A percentile compares a stretch with the other conserved stretches of the same genome.
Conservation (phyloP, 306 rosid genomes). For the Lotus japonicus region DNA sequence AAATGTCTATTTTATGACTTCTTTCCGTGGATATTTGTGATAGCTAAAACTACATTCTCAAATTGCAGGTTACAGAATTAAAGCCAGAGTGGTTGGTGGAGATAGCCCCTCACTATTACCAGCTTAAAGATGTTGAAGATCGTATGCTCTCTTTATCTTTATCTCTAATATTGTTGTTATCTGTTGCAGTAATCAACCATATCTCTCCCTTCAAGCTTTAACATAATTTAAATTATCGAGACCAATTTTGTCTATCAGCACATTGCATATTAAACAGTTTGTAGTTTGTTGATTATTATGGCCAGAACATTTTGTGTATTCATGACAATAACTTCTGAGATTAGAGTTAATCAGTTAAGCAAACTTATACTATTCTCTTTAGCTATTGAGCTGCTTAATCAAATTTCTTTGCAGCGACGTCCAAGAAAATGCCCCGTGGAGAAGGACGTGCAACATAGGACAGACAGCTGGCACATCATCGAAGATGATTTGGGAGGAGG, state of each 20-base stretch:
- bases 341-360: not conserved
- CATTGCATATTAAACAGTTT: no score
- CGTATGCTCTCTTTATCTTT: slow-evolving; percentile 43
- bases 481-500: not conserved
- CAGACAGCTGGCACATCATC: not conserved
- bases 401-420: slow-evolving; percentile 31
- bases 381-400: slow-evolving; percentile 4
- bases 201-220: not conserved
- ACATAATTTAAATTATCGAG: not conserved
- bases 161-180: slow-evolving; percentile 13
- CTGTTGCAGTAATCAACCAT: not conserved
- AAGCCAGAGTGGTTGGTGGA: slow-evolving; percentile 94
- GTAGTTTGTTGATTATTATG: no score
- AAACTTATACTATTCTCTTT: not conserved
- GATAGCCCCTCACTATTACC: slow-evolving; percentile 95
- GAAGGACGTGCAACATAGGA: slow-evolving; percentile 40
- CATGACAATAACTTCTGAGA: no score
- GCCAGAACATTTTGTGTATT: no score
- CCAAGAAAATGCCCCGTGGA: slow-evolving; percentile 72
- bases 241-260: no score
- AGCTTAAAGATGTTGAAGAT: slow-evolving; percentile 91
- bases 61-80: slow-evolving; percentile 65
- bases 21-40: not conserved
- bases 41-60: slow-evolving; percentile 23
- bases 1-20: not conserved